Percentiles rank a stretch among this genome's conserved stretches.
Evolutionary conservation across 352 stramenopile genomes (phyloP).

Genomic region (Globisporangium ultimum): DNA sequence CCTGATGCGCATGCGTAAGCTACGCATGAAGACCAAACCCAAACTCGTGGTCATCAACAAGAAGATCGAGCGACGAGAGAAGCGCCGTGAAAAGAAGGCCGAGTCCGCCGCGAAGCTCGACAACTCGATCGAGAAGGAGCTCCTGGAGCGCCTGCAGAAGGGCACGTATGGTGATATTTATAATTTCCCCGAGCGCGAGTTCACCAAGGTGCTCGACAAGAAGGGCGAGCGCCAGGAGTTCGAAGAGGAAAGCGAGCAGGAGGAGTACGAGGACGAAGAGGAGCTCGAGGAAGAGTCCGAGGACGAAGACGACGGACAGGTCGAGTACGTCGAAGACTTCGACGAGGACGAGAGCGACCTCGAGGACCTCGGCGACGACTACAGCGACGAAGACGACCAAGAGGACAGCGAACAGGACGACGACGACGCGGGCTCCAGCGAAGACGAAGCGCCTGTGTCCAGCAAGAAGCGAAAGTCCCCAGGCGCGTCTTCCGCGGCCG

Average conservation of each 20-base stretch:
- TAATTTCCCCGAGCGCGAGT: slow-evolving; percentile 96
- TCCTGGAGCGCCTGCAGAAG: slow-evolving; percentile 96
- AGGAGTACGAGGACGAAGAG: slow-evolving; percentile 62
- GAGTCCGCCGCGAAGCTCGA: slow-evolving; percentile 94
- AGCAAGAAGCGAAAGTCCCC: slow-evolving; percentile 69
- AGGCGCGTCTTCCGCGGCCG: slow-evolving; percentile 11
- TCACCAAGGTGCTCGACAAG: slow-evolving; percentile 83
- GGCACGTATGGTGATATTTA: slow-evolving; percentile 99
- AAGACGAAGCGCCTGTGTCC: slow-evolving; percentile 41
- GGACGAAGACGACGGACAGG: slow-evolving; percentile 60
- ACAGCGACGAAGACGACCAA: slow-evolving; percentile 30
- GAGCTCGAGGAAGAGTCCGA: slow-evolving; percentile 65
- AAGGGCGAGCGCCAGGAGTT: slow-evolving; percentile 88
- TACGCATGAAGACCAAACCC: slow-evolving; percentile 93
- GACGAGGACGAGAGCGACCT: slow-evolving; percentile 93
- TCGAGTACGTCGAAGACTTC: slow-evolving; percentile 87
- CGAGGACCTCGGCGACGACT: slow-evolving; percentile 76
- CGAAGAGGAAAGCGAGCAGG: slow-evolving; percentile 88
- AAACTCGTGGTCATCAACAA: slow-evolving; percentile 95
- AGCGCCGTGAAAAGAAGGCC: slow-evolving; percentile 96
- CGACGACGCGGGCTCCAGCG: slow-evolving; percentile 34
- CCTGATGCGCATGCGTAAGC: slow-evolving; percentile 98
- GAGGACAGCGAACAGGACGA: slow-evolving; percentile 24
- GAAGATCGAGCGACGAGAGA: slow-evolving; percentile 95
- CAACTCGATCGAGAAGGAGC: slow-evolving; percentile 96